Evolutionary conservation across 257 asterid genomes (phyloP), one percentile per base, ranked within the genome.

Genomic region (Apocynum venetum): DNA sequence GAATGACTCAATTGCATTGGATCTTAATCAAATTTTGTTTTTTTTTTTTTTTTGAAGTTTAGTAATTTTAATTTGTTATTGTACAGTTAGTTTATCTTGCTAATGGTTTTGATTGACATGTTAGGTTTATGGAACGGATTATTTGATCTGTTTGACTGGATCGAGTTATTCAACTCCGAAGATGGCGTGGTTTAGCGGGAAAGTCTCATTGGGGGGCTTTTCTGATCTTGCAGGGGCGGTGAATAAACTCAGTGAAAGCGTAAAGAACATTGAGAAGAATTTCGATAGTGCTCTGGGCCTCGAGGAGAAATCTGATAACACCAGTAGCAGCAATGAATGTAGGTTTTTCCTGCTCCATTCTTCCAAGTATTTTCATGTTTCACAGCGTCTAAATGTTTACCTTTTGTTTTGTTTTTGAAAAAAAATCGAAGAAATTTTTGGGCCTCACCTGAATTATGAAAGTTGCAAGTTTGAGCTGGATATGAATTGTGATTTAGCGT

Each of bases 181-280:
- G 63, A 93, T 93, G 98, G 93, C 97, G 82, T 96, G 99, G 99
- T 96, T 96, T 79, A 83, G 96, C 78, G 91, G 91, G 86, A 91
- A 88, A 79, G 92, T 96, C 57, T 86, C 95, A 38, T 77, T 96
- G 63, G 97, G 96, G 77, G 87, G 86, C 83, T 96, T 96, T 67
- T 89, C 94, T 55, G 99, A 96, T 93, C 88, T 96, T 14, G 89
- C 99, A 0, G 99, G 91, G 76, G 98, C 98, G 53, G 96, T 96
- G 80, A 96, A 90, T 84, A 96, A 96, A 82, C 87, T 96, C 76
- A 92, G 97, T 83, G 99, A 96, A 86, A 90, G 99, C 84, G 99
- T 93, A 71, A 96, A 96, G 80, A 93, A 88, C 79, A 96, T 96
- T 11, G 99, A 93, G 89, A 93, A 96, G 87, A 96, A 93, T 87